These are phyloP conservation scores for Piloderma croceum DNA, from an alignment of 768 basidiomycete species.

Conservation along the genomic window DNA sequence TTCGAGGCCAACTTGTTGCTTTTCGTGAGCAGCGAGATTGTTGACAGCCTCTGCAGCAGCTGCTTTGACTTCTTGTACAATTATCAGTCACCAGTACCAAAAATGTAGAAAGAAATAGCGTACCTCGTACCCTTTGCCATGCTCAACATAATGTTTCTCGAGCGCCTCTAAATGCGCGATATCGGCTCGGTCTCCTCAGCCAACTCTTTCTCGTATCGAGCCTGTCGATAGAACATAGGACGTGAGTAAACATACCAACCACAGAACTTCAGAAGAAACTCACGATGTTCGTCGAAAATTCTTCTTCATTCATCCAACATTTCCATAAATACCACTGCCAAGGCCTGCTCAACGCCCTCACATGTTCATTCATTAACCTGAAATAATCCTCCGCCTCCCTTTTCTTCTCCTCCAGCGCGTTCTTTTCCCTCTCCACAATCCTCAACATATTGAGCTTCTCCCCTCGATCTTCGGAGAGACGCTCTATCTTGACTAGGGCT, in stretches of 20 bases:
- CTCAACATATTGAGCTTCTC: constrained; percentile 83
- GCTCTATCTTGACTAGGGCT: constrained; percentile 74
- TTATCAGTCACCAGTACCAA: constrained; percentile 1
- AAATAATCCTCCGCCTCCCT: constrained; percentile 86
- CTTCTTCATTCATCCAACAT: constrained; percentile 56
- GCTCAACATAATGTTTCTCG: constrained; percentile 62
- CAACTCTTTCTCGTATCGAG: constrained; percentile 55
- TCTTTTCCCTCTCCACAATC: constrained; percentile 89
- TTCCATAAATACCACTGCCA: constrained; percentile 83
- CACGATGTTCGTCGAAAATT: constrained; percentile 56
- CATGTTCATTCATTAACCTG: constrained; percentile 74
- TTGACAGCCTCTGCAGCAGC: constrained; percentile 67
- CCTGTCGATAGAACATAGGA: constrained; percentile 32
- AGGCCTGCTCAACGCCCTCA: constrained; percentile 64
- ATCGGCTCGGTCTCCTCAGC: constrained; percentile 66
- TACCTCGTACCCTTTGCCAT: constrained; percentile 67
- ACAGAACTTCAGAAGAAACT: too few species aligned
- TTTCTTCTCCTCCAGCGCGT: constrained; percentile 80
- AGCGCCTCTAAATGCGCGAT: constrained; percentile 68
- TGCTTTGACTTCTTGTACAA: constrained; percentile 63
- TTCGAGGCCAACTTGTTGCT: constrained; percentile 74
- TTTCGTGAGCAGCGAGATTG: constrained; percentile 64
- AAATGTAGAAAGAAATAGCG: constrained; percentile 6
- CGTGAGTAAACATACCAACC: constrained; percentile 1
- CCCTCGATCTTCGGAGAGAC: constrained; percentile 72